Conservation (phyloP, 495 filamentous ascomycete species). For the Lindgomyces ingoldianus region DNA sequence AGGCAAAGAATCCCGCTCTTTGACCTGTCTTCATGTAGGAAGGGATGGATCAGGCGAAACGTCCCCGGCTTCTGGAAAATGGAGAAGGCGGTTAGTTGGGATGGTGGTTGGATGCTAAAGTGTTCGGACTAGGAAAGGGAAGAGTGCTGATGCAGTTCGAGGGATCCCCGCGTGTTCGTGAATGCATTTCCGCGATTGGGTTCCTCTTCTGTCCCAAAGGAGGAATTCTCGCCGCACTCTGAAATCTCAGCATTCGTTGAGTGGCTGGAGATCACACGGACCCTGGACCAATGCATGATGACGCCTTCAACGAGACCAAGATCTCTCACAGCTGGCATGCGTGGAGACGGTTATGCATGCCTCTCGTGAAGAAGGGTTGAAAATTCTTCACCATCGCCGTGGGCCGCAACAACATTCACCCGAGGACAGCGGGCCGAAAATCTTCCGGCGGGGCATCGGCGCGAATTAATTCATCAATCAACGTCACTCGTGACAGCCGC, state of each 20-base stretch:
- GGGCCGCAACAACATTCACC: slow-evolving; percentile 16
- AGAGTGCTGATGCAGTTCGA: neutral
- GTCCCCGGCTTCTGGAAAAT: neutral
- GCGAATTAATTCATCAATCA: slow-evolving; percentile 22
- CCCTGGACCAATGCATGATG: neutral
- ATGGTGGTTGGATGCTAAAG: neutral
- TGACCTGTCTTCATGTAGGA: too few relatives aligned
- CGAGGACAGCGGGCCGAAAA: neutral
- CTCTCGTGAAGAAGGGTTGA: too few relatives aligned
- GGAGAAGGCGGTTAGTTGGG: neutral
- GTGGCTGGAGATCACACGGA: too few relatives aligned
- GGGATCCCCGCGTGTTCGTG: neutral
- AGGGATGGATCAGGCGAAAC: too few relatives aligned
- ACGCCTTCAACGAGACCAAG: too few relatives aligned
- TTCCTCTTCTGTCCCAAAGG: neutral
- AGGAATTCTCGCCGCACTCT: slow-evolving; percentile 20
- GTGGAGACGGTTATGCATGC: too few relatives aligned
- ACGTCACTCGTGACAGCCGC: neutral
- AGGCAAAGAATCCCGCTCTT: neutral
- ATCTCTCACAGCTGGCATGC: too few relatives aligned
- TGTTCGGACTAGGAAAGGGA: neutral
- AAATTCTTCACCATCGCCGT: neutral
- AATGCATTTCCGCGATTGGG: neutral
- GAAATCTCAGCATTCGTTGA: neutral
- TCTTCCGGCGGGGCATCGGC: slow-evolving; percentile 14